Evolutionary conservation across 176 grass and related monocot species (phyloP).

Genomic region (Poa annua): DNA sequence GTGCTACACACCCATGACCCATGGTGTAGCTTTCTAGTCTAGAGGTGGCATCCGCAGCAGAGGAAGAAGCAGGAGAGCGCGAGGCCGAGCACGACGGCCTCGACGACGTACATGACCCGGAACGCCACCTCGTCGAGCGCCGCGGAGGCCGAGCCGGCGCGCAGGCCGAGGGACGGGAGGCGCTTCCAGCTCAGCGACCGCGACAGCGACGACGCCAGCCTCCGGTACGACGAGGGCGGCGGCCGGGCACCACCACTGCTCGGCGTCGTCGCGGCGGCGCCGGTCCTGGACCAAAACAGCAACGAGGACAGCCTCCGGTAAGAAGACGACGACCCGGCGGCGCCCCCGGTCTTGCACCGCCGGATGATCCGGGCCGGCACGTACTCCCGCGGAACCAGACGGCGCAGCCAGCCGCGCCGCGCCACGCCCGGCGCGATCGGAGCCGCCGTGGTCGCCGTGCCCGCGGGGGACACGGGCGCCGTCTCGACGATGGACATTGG

Average conservation of each 20-base stretch:
- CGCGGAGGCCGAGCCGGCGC: conserved; percentile 53
- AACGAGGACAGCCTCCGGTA: conserved; percentile 43
- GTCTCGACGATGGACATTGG: conserved; percentile 38
- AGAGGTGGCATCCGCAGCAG: conserved; percentile 85
- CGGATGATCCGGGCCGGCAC: conserved; percentile 20
- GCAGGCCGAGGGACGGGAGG: conserved; percentile 39
- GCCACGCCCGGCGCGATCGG: background rate
- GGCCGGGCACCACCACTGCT: background rate
- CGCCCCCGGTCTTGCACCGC: conserved; percentile 30
- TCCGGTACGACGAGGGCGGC: conserved; percentile 24
- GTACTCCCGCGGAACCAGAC: conserved; percentile 43
- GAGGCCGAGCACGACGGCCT: conserved; percentile 84
- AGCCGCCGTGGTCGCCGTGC: background rate
- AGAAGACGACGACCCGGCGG: background rate
- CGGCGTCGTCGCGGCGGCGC: background rate
- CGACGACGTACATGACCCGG: conserved; percentile 71
- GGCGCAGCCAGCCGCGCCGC: conserved; percentile 48
- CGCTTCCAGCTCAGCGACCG: conserved; percentile 58
- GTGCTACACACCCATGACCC: background rate
- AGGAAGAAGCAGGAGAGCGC: conserved; percentile 90
- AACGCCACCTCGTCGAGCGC: conserved; percentile 62
- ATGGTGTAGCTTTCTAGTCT: background rate
- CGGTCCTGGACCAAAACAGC: conserved; percentile 46
- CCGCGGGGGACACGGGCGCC: conserved; percentile 26
- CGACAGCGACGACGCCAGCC: conserved; percentile 54